These are phyloP conservation scores for Pleurotus platypus DNA, from an alignment of 768 basidiomycete species.

Conservation along the genomic window DNA sequence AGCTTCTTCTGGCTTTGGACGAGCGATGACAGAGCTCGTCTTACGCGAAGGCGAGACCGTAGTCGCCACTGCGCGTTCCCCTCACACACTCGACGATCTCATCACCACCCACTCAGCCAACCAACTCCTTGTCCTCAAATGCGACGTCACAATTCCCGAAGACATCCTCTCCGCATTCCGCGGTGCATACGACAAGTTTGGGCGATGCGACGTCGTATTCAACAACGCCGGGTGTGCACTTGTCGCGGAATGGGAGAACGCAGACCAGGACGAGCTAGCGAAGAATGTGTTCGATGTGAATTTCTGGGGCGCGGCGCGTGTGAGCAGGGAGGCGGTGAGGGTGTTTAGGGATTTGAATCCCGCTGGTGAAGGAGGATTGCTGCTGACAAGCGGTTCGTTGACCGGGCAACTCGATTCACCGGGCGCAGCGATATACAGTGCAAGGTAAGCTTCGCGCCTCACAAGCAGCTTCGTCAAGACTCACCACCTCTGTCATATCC, in stretches of 20 bases:
- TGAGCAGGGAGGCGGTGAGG: constrained; percentile 26
- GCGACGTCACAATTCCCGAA: constrained; percentile 30
- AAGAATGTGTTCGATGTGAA: constrained; percentile 21
- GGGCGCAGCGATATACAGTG: constrained; percentile 18
- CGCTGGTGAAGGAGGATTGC: constrained; percentile 28
- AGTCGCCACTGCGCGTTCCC: constrained; percentile 35
- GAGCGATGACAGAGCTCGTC: constrained; percentile 25
- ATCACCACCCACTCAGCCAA: constrained; percentile 19
- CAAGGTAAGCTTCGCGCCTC: constrained; percentile 5
- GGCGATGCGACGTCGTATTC: constrained; percentile 15
- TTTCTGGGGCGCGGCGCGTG: constrained; percentile 26
- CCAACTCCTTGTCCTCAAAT: constrained; percentile 28
- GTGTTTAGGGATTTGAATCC: constrained; percentile 33
- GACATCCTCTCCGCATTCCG: constrained; percentile 14
- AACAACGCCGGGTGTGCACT: constrained; percentile 14
- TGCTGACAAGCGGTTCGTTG: constrained; percentile 27
- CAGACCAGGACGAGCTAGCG: constrained; percentile 14
- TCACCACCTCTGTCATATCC: not conserved
- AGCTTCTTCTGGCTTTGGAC: constrained; percentile 31
- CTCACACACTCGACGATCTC: constrained; percentile 26
- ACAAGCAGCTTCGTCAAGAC: not conserved
- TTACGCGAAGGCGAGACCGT: constrained; percentile 34
- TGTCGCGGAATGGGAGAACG: constrained; percentile 20
- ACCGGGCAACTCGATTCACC: constrained; percentile 13
- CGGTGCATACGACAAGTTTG: constrained; percentile 7